Base-by-base conservation (phyloP, 768 basidiomycete genomes). In the Paxillus rubicundulus region DNA sequence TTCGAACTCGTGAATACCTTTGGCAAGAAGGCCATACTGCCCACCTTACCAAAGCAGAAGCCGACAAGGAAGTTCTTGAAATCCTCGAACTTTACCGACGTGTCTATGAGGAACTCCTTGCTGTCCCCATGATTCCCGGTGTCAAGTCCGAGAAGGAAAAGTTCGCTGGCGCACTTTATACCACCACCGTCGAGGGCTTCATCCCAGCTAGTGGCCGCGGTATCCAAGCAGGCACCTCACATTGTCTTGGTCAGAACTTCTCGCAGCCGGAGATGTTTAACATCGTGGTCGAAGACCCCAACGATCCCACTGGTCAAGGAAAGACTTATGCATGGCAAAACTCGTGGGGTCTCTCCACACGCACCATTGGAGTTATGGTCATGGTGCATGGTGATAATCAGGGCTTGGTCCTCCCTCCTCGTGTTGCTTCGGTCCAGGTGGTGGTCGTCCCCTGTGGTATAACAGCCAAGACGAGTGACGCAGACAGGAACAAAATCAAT, bases 1-100 rank as follows among this genome's bases (percentile, higher is more conserved):
- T 99, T 34, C 93, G 97, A 50, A 98, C 97, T 2, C 91, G 97
- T 67, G 97, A 99, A 75, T 99, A 98, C 81, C 77, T 99, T n/a
- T 99, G 97, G 97, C 97, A 99, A 75, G 97, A 99, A 72, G 97
- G 97, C 34, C 97, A 99, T 75, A 98, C 97, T 9, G 96, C 97
- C 3, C 85, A 88, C 72, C 79, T 95, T 40, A 91, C 88, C 59
- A 89, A 95, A 71, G 66, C 75, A 4, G 96, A 98, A 70, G 96
- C 96, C 21, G 97, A 92, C 63, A 76, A 73, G 46, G 97, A 98
- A 73, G 97, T 98, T 14, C 84, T 80, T 17, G 82, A 96, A 52
- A 98, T 99, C 61, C 87, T 99, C 62, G 94, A 97, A 50, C 85
- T 98, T 56, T 99, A 99, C 75, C 86, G 90, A 32, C 87, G 85